Percentiles rank a stretch among this genome's conserved stretches.
phyloP scores from a whole-genome alignment of 805 yeast species.

The Saccharomycopsis malanga region DNA sequence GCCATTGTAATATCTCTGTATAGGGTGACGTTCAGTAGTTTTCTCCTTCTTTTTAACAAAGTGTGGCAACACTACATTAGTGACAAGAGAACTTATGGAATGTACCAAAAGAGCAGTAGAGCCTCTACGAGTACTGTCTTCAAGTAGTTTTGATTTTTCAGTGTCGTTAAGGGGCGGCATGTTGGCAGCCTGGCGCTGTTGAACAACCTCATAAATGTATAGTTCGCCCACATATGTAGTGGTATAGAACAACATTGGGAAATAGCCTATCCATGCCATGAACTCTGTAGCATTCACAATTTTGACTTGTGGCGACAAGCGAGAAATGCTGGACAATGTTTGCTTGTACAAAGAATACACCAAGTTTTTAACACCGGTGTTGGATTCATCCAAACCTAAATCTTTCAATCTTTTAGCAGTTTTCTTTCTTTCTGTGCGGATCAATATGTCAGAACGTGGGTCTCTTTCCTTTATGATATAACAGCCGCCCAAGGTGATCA shows the following conservation, averaged over 20 bases:
- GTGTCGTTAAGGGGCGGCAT: constrained; percentile 31
- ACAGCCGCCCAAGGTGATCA: constrained; percentile 36
- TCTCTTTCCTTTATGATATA: constrained; percentile 41
- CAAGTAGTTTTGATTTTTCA: constrained; percentile 33
- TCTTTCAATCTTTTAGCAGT: constrained; percentile 29
- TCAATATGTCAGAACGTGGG: constrained; percentile 37
- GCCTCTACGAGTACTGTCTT: constrained; percentile 45
- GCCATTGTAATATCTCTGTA: neutral
- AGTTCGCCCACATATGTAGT: constrained; percentile 60
- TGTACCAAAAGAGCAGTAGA: constrained; percentile 44
- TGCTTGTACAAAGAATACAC: constrained; percentile 27
- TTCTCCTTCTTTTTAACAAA: constrained; percentile 28
- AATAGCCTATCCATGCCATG: constrained; percentile 64
- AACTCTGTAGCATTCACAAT: constrained; percentile 50
- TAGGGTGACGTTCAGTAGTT: neutral
- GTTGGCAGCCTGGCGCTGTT: constrained; percentile 26
- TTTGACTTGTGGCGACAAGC: constrained; percentile 44
- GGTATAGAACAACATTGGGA: constrained; percentile 58
- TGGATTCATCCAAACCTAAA: constrained; percentile 31
- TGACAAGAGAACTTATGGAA: constrained; percentile 39
- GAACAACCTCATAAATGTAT: constrained; percentile 35
- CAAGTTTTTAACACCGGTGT: constrained; percentile 24
- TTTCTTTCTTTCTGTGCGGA: constrained; percentile 33
- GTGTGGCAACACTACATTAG: constrained; percentile 40
- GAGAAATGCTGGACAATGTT: constrained; percentile 31